These are phyloP conservation scores for Fusarium pseudoanthophilum DNA, from an alignment of 2,329 filamentous ascomycete species.

Conservation along the genomic window DNA sequence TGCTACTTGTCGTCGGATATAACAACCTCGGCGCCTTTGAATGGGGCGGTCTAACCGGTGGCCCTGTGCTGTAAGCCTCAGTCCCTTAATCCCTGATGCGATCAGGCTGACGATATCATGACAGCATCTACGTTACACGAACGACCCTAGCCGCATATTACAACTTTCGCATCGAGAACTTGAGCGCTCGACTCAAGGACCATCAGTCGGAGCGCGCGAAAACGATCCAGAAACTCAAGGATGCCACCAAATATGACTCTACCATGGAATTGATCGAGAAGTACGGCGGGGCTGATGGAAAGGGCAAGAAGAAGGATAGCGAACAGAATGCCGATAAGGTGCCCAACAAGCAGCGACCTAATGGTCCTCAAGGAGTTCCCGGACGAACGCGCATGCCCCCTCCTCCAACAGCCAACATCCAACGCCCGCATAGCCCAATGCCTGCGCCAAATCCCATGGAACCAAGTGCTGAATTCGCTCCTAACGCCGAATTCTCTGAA, in stretches of 20 bases:
- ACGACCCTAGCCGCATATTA: conserved; percentile 76
- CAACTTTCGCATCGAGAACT: conserved; percentile 79
- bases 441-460: conserved; percentile 48
- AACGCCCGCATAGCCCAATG: conserved; percentile 52
- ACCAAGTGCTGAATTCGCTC: conserved; percentile 74
- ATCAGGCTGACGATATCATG: conserved; percentile 25
- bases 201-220: conserved; percentile 82
- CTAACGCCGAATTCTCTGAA: conserved; percentile 65
- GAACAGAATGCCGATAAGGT: conserved; percentile 24
- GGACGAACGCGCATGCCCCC: conserved; percentile 62
- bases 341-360: conserved; percentile 26
- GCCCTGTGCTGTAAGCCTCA: conserved; percentile 79
- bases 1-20: conserved; percentile 86
- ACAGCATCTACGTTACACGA: conserved; percentile 83
- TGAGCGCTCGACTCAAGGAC: conserved; percentile 75
- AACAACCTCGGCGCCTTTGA: conserved; percentile 80
- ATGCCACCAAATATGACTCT: conserved; percentile 94
- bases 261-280: conserved; percentile 94
- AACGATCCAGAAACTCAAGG: conserved; percentile 94
- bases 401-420: conserved; percentile 73
- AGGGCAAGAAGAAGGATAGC: conserved; percentile 45
- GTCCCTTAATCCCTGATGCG: conserved; percentile 41
- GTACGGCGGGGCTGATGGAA: conserved; percentile 77
- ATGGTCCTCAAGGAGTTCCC: conserved; percentile 30
- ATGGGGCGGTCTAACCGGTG: conserved; percentile 80